phyloP scores from a whole-genome alignment of 805 yeast species.

The Pichia sporocuriosa region DNA sequence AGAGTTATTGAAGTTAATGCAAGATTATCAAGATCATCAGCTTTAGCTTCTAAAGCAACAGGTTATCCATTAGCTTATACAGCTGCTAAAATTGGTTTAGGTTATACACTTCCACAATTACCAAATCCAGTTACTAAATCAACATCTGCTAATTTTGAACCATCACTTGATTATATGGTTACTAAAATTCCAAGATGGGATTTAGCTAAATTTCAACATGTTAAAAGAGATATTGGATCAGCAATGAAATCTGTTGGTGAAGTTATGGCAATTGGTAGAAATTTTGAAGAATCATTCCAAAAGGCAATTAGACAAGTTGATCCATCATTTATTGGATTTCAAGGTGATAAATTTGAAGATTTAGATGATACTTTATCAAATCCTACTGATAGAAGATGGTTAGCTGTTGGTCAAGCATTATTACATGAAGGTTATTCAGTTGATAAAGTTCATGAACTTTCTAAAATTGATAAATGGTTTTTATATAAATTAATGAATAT shows the following conservation, averaged over 20 bases:
- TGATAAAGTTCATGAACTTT: constrained; percentile 83
- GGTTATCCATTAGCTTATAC: constrained; percentile 98
- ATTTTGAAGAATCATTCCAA: constrained; percentile 95
- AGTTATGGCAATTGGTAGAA: constrained; percentile 98
- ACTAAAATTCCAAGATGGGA: constrained; percentile 99
- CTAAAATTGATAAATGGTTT: constrained; percentile 96
- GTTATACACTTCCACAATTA: constrained; percentile 89
- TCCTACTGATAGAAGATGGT: constrained; percentile 95
- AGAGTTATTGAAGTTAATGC: constrained; percentile 98
- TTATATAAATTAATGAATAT: constrained; percentile 87
- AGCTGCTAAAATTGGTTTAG: constrained; percentile 94
- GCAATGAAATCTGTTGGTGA: constrained; percentile 99
- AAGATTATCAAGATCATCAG: constrained; percentile 93
- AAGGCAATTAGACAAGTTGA: constrained; percentile 96
- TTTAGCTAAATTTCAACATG: constrained; percentile 90
- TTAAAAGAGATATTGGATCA: constrained; percentile 86
- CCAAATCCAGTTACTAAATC: constrained; percentile 96
- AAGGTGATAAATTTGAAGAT: constrained; percentile 73
- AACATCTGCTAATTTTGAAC: constrained; percentile 95
- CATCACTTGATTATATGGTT: constrained; percentile 92
- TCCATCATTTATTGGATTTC: constrained; percentile 86
- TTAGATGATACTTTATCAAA: constrained; percentile 70
- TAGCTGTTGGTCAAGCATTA: constrained; percentile 96
- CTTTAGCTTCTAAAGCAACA: constrained; percentile 96
- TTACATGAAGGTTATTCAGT: constrained; percentile 87